Percentiles rank a stretch among this genome's conserved stretches.
These are phyloP conservation scores for Boletus vinaceobasis DNA, from an alignment of 768 basidiomycete genomes.

Conservation along the genomic window DNA sequence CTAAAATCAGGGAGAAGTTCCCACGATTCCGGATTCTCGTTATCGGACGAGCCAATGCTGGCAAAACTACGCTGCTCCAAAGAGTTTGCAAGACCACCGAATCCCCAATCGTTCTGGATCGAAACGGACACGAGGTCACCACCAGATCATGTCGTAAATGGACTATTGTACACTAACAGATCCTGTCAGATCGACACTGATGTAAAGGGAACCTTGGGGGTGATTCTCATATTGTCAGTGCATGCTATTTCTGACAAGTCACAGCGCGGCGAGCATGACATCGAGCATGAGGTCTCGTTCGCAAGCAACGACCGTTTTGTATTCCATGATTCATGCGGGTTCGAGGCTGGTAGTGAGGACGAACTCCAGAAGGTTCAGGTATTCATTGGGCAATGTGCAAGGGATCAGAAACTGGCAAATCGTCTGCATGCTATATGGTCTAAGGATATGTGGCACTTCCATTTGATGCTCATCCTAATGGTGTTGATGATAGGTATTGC, in stretches of 20 bases:
- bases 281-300: slow-evolving; percentile 14
- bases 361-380: slow-evolving; percentile 29
- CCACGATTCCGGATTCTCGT: slow-evolving; percentile 37
- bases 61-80: slow-evolving; percentile 39
- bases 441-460: not conserved
- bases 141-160: not conserved
- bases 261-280: slow-evolving; percentile 10
- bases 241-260: not conserved
- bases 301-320: slow-evolving; percentile 32
- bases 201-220: not conserved
- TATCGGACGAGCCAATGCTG: slow-evolving; percentile 19
- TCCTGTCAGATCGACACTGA: not conserved
- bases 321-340: slow-evolving; percentile 43
- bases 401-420: slow-evolving; percentile 11
- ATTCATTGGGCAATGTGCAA: slow-evolving; percentile 31
- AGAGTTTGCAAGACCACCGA: slow-evolving; percentile 36
- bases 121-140: slow-evolving; percentile 16
- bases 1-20: not conserved
- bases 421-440: slow-evolving; percentile 40
- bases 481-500: slow-evolving; percentile 35
- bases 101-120: slow-evolving; percentile 29
- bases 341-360: slow-evolving; percentile 33
- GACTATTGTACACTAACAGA: not conserved
- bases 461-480: slow-evolving; percentile 3
- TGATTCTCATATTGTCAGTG: not conserved